Percentiles rank a stretch among this genome's conserved stretches.
These are phyloP conservation scores for Pholiota adiposa DNA, from an alignment of 1,284 basidiomycete genomes.

Conservation along the genomic window DNA sequence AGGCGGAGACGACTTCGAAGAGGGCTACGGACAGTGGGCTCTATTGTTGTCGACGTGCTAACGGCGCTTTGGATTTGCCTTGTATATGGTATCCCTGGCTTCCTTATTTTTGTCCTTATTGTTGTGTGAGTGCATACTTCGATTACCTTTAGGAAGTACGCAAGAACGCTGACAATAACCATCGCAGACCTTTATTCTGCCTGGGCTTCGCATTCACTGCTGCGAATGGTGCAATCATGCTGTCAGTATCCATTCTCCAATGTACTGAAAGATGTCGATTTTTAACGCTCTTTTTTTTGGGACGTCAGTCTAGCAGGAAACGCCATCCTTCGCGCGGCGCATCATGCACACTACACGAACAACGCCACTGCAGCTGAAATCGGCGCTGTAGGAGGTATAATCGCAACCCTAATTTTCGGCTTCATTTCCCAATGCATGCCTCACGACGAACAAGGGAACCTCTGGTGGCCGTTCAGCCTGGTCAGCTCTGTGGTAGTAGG, in stretches of 20 bases:
- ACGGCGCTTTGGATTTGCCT: background rate
- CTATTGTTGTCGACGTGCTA: background rate
- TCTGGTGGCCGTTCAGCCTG: conserved; percentile 15
- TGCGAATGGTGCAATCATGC: background rate
- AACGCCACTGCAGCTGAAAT: conserved; percentile 24
- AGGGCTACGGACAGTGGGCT: background rate
- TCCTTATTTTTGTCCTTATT: background rate
- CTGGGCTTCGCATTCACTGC: background rate
- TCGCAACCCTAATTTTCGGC: conserved; percentile 15
- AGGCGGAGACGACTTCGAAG: background rate
- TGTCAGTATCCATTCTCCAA: too few relatives aligned
- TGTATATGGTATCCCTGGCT: background rate
- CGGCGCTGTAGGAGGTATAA: conserved; percentile 21
- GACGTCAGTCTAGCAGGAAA: conserved; percentile 17
- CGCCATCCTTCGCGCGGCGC: conserved; percentile 22
- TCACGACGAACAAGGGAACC: conserved; percentile 1
- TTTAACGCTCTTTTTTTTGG: too few relatives aligned
- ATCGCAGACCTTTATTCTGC: background rate
- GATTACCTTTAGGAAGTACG: background rate
- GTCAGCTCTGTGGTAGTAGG: conserved; percentile 5
- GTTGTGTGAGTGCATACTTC: background rate
- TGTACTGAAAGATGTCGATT: too few relatives aligned
- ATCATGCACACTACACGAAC: conserved; percentile 21
- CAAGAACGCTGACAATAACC: background rate
- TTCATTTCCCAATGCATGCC: conserved; percentile 6